phyloP scores from a whole-genome alignment of 768 basidiomycete genomes.

The Lactifluus hygrophoroides region DNA sequence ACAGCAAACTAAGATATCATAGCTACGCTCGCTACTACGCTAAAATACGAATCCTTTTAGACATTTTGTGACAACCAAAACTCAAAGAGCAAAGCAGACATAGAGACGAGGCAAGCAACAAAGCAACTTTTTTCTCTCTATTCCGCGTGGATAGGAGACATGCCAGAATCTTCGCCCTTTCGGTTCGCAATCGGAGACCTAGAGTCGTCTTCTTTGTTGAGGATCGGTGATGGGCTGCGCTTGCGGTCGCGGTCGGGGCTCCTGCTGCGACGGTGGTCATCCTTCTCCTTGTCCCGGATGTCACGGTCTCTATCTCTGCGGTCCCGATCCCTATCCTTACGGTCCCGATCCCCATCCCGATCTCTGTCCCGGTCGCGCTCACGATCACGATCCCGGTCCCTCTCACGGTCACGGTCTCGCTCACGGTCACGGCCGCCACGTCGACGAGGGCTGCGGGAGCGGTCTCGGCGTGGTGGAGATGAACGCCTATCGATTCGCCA shows the following conservation, averaged over 20 bases:
- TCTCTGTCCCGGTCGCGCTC: conserved; percentile 28
- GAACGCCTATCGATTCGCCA: conserved; percentile 67
- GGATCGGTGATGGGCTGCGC: conserved; percentile 37
- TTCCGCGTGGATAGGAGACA: conserved; percentile 43
- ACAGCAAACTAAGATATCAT: too few species aligned
- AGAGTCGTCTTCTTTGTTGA: conserved; percentile 34
- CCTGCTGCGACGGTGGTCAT: conserved; percentile 34
- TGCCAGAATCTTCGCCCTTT: conserved; percentile 38
- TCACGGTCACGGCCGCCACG: conserved; percentile 26
- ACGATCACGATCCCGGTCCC: conserved; percentile 23
- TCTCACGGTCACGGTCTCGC: conserved; percentile 6
- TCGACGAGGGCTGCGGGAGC: conserved; percentile 40
- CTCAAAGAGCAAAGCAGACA: background rate
- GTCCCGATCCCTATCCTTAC: conserved; percentile 22
- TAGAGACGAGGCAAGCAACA: conserved; percentile 1
- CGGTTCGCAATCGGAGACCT: conserved; percentile 44
- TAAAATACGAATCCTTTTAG: conserved; percentile 3
- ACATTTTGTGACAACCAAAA: conserved; percentile 3
- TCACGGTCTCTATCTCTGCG: conserved; percentile 30
- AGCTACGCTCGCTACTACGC: background rate
- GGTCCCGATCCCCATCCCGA: conserved; percentile 25
- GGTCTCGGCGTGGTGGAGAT: conserved; percentile 32
- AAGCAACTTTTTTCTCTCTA: conserved; percentile 30
- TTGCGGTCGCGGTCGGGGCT: conserved; percentile 40
- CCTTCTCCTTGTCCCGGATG: conserved; percentile 34